Percentiles rank a stretch among this genome's conserved stretches.
These are phyloP conservation scores for Ricinus communis DNA, from an alignment of 345 rosid species.

Conservation along the genomic window DNA sequence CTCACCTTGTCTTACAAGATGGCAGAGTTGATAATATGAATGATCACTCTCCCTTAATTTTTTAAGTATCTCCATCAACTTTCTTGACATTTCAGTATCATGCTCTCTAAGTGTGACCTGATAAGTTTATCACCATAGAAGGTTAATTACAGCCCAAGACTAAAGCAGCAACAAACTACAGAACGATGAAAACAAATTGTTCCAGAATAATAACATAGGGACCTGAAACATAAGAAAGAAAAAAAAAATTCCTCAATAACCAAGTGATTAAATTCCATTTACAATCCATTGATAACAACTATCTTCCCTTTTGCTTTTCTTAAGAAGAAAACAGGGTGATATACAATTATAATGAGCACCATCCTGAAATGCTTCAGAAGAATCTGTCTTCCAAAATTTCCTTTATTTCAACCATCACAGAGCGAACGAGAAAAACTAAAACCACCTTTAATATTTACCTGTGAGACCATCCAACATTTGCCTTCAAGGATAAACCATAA, in stretches of 20 bases:
- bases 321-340: background rate
- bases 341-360: background rate
- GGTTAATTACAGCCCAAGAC: background rate
- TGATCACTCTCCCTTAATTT: constrained; percentile 68
- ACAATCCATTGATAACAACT: background rate
- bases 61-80: constrained; percentile 58
- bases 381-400: background rate
- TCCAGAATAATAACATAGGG: background rate
- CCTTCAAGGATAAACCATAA: background rate
- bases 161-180: background rate
- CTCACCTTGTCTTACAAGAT: constrained; percentile 94
- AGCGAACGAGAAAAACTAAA: background rate
- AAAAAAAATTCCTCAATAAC: background rate
- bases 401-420: background rate
- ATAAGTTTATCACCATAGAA: constrained; percentile 11
- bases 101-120: constrained; percentile 66
- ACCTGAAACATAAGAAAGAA: too few species aligned
- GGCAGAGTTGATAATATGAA: constrained; percentile 68
- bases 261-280: background rate
- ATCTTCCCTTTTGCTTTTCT: background rate
- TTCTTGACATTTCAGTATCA: constrained; percentile 84
- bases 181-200: background rate
- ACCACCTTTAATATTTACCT: constrained; percentile 1
- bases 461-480: background rate
- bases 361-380: too few species aligned